These are phyloP conservation scores for Aurantiochytrium sp. DNA, from an alignment of 108 stramenopile species.

Conservation along the genomic window DNA sequence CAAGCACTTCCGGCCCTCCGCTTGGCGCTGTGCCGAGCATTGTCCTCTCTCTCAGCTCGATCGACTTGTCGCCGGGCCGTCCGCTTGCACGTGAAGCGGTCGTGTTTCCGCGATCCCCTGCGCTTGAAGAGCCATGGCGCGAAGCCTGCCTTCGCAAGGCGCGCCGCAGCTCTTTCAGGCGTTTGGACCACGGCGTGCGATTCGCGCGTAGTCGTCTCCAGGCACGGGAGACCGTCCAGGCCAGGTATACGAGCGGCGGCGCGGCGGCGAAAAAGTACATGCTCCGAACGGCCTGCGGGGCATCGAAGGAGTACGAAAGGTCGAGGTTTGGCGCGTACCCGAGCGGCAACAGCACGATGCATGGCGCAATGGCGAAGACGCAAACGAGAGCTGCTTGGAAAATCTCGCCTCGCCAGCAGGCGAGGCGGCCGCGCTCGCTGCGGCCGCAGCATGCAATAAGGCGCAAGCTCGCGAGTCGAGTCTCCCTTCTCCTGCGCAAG, in stretches of 20 bases:
- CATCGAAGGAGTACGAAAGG: neutral
- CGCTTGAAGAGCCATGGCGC: too few relatives aligned
- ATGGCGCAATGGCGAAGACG: neutral
- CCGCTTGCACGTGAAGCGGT: too few relatives aligned
- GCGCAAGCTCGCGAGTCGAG: neutral
- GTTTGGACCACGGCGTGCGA: neutral
- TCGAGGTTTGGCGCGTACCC: neutral
- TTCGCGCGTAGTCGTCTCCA: neutral
- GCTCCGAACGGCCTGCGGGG: neutral
- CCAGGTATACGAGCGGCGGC: neutral
- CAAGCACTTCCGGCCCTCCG: too few relatives aligned
- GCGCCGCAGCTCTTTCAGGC: neutral
- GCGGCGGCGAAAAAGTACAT: neutral
- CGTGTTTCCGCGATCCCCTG: too few relatives aligned
- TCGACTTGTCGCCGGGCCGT: too few relatives aligned
- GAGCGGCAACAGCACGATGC: neutral
- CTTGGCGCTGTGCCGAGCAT: too few relatives aligned
- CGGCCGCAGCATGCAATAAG: neutral
- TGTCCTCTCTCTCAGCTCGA: too few relatives aligned
- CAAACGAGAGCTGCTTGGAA: neutral
- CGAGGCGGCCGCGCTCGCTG: neutral
- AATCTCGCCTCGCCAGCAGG: neutral
- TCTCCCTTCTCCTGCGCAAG: neutral
- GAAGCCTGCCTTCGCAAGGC: neutral
- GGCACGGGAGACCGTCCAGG: neutral